Base-by-base conservation (phyloP, 2,329 filamentous ascomycete genomes). In the Incumbomyces lentus region DNA sequence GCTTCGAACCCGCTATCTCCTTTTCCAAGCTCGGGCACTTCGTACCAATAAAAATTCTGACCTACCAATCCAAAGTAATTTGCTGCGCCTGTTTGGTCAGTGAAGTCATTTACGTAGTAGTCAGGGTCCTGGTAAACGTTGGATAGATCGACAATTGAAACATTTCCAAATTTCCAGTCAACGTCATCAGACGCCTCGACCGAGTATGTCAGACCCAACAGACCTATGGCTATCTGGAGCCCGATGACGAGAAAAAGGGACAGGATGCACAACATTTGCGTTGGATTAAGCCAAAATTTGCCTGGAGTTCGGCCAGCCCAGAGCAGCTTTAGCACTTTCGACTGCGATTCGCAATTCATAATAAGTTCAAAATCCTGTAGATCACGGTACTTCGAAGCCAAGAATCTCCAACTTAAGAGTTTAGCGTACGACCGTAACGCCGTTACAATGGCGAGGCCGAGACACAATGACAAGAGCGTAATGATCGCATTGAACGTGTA, bases 401-500 rank as follows among this genome's bases (percentile, higher is more conserved):
- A 45, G 6, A 58, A 44, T 31, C 48, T 51, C 55, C 55, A 58
- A 18, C 55, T 46, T 39, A 56, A 18, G 48, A 58, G 51, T 3
- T 46, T 38, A 4, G 54, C 54, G 37, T 55, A 56, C 33, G 52
- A 49, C 44, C 48, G 43, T 29, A 58, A 42, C 2, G 52, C 51
- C 34, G 49, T 49, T 2, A 47, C 40, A 13, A 58, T 47, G 32
- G 53, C 53, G 22, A 51, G 48, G 22, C 54, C 54, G 16, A 56
- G 48, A 14, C 49, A 50, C 13, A 58, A 33, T 3, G 54, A 56
- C 3, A 55, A 43, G 13, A 52, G 31, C 33, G 51, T 52, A 16
- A 55, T 58, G 8, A 55, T 29, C 7, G 55, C 54, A 33, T 58
- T 58, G 51, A 58, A 58, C 3, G 50, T 48, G 19, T 55, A 54